Evolutionary conservation across 768 basidiomycete genomes (phyloP), one percentile per base, ranked within the genome.

Genomic region (Boletus edulis): DNA sequence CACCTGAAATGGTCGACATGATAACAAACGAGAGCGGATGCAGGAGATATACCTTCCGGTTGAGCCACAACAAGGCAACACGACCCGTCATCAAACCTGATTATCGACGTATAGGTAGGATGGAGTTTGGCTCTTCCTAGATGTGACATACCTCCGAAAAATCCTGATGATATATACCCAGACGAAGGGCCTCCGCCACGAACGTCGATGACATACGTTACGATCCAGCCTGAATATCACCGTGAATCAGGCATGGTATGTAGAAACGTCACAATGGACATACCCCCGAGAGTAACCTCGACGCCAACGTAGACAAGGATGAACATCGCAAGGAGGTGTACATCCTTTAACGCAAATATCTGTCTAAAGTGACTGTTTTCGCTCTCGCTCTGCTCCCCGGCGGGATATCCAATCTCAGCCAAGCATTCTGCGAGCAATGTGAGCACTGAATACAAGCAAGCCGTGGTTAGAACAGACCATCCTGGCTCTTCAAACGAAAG

Each of bases 401-500:
- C 60, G 0, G 68, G 62, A 57, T 85, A 78, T 9, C 86, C 86
- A 13, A 83, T 81, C 57, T 80, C 67, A 1, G 63, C 56, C 17
- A 86, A 71, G 59, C 81, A 83, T 52, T 82, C 86, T 88, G 37
- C 6, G 17, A 15, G 24, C 7, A 8, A 34, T 22, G 34, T 63
- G 34, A 60, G 51, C 27, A 18, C 18, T 5, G 13, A 42, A 42
- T 12, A 44, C 58, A 52, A 17, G 2, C 1, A 22, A 46, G 0
- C n/a, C 45, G 50, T 11, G n/a, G 58, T 17, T 48, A 18, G 6
- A 18, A 59, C 72, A 17, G 46, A 86, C 91, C 84, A 62, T 91
- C 85, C 64, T 91, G 88, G 0, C 69, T 77, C 64, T 83, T 85
- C 47, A 87, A 70, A n/a, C 82, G 78, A 71, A 94, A 93, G 4